Evolutionary conservation across 305 asterid genomes (phyloP).

Genomic region (Rubia occidens): DNA sequence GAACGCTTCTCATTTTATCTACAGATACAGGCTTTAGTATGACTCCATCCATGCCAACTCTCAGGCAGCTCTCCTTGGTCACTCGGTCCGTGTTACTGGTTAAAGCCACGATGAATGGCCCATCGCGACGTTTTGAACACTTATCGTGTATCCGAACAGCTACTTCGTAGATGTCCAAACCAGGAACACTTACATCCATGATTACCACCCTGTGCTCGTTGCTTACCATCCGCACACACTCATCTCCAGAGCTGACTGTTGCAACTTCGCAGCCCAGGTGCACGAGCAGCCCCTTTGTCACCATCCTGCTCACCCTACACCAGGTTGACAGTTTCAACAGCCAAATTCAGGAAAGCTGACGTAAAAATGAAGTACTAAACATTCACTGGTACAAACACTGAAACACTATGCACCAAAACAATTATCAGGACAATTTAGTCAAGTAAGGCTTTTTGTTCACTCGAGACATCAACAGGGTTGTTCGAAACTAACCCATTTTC

Average conservation of each 20-base stretch:
- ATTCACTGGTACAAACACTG: background rate
- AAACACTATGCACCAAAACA: background rate
- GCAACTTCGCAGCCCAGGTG: constrained; percentile 88
- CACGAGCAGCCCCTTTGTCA: constrained; percentile 68
- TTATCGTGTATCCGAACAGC: constrained; percentile 57
- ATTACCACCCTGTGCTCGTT: constrained; percentile 71
- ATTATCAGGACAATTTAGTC: constrained; percentile 10
- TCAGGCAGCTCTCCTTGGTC: constrained; percentile 62
- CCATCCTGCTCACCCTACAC: constrained; percentile 78
- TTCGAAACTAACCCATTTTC: constrained; percentile 64
- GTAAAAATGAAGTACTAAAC: background rate
- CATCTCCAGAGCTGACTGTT: constrained; percentile 65
- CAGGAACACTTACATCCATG: constrained; percentile 58
- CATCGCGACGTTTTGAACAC: constrained; percentile 45
- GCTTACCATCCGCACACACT: constrained; percentile 50
- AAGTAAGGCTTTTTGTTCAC: constrained; percentile 1
- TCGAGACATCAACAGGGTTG: constrained; percentile 1
- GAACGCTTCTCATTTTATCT: constrained; percentile 75
- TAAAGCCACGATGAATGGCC: constrained; percentile 71
- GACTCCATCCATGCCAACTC: constrained; percentile 85
- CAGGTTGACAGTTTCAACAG: constrained; percentile 3
- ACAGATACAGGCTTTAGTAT: constrained; percentile 75
- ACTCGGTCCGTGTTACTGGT: constrained; percentile 56
- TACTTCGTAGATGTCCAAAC: constrained; percentile 48
- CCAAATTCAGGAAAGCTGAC: background rate